These are phyloP conservation scores for Cercospora sojina DNA, from an alignment of 2,329 filamentous ascomycete genomes.

Conservation along the genomic window DNA sequence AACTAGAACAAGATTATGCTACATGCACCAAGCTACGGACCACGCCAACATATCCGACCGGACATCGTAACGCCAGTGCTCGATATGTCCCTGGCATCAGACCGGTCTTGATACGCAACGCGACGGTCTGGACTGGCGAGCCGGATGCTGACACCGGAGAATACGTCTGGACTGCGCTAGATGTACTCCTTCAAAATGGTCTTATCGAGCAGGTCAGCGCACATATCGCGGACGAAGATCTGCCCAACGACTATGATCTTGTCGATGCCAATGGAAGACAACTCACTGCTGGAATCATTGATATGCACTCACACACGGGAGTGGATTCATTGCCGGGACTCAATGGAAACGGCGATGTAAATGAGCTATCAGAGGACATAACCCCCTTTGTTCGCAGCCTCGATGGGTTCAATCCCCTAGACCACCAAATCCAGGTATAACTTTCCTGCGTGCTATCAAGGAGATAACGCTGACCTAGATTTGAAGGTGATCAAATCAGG, in stretches of 20 bases:
- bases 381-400: slow-evolving; percentile 68
- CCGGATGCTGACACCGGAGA: slow-evolving; percentile 54
- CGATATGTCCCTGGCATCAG: slow-evolving; percentile 59
- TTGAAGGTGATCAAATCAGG: slow-evolving; percentile 64
- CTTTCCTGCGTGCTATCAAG: not conserved
- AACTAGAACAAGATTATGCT: slow-evolving; percentile 55
- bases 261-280: slow-evolving; percentile 61
- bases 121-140: slow-evolving; percentile 66
- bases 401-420: slow-evolving; percentile 63
- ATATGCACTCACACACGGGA: slow-evolving; percentile 69
- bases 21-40: slow-evolving; percentile 57
- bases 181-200: slow-evolving; percentile 61
- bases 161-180: slow-evolving; percentile 60
- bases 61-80: slow-evolving; percentile 58
- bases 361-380: slow-evolving; percentile 63
- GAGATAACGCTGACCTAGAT: too few species aligned
- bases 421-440: slow-evolving; percentile 57
- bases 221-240: slow-evolving; percentile 44
- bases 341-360: slow-evolving; percentile 57
- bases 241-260: slow-evolving; percentile 52
- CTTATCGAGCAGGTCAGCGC: slow-evolving; percentile 57
- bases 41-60: slow-evolving; percentile 57
- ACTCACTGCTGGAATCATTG: slow-evolving; percentile 66
- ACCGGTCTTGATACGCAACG: slow-evolving; percentile 64
- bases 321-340: slow-evolving; percentile 59